A percentile compares a stretch with the other conserved stretches of the same genome.
Conservation (phyloP, 306 rosid species). For the Gleditsia sinensis region DNA sequence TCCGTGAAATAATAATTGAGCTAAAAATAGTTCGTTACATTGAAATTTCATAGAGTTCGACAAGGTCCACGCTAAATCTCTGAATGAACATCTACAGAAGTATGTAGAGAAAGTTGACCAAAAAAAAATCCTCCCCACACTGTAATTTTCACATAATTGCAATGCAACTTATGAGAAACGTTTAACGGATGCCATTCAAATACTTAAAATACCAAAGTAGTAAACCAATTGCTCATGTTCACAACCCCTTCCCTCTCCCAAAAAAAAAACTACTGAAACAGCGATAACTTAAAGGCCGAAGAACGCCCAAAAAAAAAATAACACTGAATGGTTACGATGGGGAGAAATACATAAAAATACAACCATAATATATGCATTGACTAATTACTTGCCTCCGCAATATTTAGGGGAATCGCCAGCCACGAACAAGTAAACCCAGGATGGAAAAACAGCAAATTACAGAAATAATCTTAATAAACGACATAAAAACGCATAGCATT, state of each 20-base stretch:
- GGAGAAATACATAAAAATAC: not conserved
- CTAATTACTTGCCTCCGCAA: not conserved
- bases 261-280: not conserved
- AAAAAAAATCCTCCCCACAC: not conserved
- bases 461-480: constrained; percentile 5
- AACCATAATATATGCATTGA: not conserved
- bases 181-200: not conserved
- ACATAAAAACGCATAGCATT: too few relatives aligned
- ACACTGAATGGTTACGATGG: not conserved
- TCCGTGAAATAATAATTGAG: not conserved
- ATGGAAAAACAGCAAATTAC: not conserved
- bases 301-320: not conserved
- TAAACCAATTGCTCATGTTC: not conserved
- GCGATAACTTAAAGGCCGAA: too few relatives aligned
- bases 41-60: too few relatives aligned
- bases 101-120: not conserved
- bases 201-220: constrained; percentile 18
- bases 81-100: too few relatives aligned
- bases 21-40: too few relatives aligned
- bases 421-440: not conserved
- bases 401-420: not conserved
- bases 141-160: constrained; percentile 9
- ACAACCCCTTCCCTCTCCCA: not conserved
- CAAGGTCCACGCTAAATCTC: not conserved
- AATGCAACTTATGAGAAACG: constrained; percentile 29